phyloP scores from a whole-genome alignment of 148 eudicot genomes.

The Nepenthes gracilis region DNA sequence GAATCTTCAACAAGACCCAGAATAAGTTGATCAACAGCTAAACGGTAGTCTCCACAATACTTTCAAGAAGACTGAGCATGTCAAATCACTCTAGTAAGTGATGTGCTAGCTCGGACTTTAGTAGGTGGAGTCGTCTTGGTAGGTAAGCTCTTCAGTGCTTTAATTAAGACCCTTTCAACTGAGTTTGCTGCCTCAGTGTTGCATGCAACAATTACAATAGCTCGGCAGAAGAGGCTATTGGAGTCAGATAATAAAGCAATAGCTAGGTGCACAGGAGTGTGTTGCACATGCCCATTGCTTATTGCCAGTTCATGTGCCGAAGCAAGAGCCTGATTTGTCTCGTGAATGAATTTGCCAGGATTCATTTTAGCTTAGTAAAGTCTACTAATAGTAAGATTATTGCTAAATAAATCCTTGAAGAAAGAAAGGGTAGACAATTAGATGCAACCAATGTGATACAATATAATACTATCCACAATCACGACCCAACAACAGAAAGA shows the following conservation, averaged over 20 bases:
- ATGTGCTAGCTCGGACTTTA: constrained; percentile 47
- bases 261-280: constrained; percentile 69
- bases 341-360: constrained; percentile 76
- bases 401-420: too few species aligned
- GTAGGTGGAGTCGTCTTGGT: constrained; percentile 63
- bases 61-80: constrained; percentile 60
- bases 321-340: constrained; percentile 56
- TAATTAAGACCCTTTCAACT: constrained; percentile 47
- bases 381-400: not conserved
- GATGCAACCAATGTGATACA: too few species aligned
- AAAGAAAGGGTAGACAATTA: too few species aligned
- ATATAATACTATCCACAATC: too few species aligned
- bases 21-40: constrained; percentile 70
- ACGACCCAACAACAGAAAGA: too few species aligned
- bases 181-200: constrained; percentile 49
- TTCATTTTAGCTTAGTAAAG: constrained; percentile 31
- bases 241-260: constrained; percentile 35
- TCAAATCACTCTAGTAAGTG: constrained; percentile 50
- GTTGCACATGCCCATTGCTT: constrained; percentile 53
- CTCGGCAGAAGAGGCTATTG: constrained; percentile 53
- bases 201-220: constrained; percentile 38
- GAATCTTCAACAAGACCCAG: constrained; percentile 70
- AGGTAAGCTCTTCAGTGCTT: constrained; percentile 48
- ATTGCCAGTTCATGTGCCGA: constrained; percentile 58
- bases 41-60: constrained; percentile 54